These are phyloP conservation scores for Hypoxylon perforatum DNA, from an alignment of 495 filamentous ascomycete genomes.

Conservation along the genomic window DNA sequence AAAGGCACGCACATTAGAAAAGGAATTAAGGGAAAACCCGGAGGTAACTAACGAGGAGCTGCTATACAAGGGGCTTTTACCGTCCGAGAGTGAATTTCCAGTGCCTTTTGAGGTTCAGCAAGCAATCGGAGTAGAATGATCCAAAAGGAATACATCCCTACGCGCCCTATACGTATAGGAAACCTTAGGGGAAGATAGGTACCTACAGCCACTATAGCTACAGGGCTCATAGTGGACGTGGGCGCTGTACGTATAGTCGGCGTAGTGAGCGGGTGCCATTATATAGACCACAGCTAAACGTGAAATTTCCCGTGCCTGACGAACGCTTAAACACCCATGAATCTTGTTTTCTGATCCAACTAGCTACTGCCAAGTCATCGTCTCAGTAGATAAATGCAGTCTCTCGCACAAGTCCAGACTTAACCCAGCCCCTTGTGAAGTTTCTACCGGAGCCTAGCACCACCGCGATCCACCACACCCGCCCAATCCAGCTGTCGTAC, in stretches of 20 bases:
- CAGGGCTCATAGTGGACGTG: too few species aligned
- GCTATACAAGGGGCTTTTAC: slow-evolving; percentile 54
- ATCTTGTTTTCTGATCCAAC: too few species aligned
- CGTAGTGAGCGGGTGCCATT: too few species aligned
- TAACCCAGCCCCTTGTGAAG: slow-evolving; percentile 37
- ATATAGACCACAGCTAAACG: too few species aligned
- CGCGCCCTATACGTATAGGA: too few species aligned
- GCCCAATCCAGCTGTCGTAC: slow-evolving; percentile 31
- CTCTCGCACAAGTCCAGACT: slow-evolving; percentile 30
- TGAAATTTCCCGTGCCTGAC: too few species aligned
- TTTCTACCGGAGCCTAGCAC: slow-evolving; percentile 29
- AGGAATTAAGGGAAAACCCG: slow-evolving; percentile 53
- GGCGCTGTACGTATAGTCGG: too few species aligned
- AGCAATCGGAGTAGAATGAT: neutral
- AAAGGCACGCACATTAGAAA: slow-evolving; percentile 57
- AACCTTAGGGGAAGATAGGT: too few species aligned
- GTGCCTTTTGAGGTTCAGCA: slow-evolving; percentile 35
- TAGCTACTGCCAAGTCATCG: too few species aligned
- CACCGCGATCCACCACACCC: slow-evolving; percentile 29
- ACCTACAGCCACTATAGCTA: too few species aligned
- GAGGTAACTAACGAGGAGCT: slow-evolving; percentile 50
- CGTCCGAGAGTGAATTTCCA: slow-evolving; percentile 59
- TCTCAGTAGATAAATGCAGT: slow-evolving; percentile 12
- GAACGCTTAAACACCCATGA: too few species aligned
- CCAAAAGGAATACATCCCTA: too few species aligned